Evolutionary conservation across 805 yeast species (phyloP).

Genomic region (Candida oleophila): DNA sequence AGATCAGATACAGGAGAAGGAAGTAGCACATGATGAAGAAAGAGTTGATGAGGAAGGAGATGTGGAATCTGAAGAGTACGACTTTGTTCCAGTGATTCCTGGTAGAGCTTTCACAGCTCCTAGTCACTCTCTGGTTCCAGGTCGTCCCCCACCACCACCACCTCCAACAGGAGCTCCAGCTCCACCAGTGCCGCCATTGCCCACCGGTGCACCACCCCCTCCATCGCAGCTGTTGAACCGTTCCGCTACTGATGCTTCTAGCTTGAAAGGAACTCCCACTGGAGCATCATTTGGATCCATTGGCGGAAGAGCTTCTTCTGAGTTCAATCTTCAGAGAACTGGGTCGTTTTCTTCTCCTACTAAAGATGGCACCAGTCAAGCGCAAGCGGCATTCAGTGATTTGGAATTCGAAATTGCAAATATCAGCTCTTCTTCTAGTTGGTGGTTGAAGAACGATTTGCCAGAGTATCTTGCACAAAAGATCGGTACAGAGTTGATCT

Average conservation of each 20-base stretch:
- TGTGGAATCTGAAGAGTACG: background rate
- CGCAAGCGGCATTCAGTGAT: constrained; percentile 22
- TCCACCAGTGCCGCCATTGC: constrained; percentile 8
- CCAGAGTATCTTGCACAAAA: constrained; percentile 51
- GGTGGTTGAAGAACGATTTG: constrained; percentile 68
- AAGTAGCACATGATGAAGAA: background rate
- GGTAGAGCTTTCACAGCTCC: background rate
- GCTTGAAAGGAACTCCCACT: constrained; percentile 8
- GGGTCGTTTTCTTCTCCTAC: background rate
- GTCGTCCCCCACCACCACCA: constrained; percentile 12
- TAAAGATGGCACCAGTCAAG: constrained; percentile 10
- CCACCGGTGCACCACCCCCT: constrained; percentile 5
- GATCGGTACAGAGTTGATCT: constrained; percentile 50
- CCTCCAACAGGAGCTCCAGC: constrained; percentile 7
- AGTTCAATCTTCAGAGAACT: background rate
- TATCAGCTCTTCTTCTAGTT: constrained; percentile 36
- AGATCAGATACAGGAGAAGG: constrained; percentile 5
- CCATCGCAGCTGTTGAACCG: constrained; percentile 12
- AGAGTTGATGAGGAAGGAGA: background rate
- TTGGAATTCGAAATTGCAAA: constrained; percentile 21
- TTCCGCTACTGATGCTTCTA: constrained; percentile 1
- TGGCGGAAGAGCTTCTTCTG: background rate
- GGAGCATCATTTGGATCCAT: constrained; percentile 14
- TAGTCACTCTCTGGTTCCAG: constrained; percentile 7
- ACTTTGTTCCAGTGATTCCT: constrained; percentile 4